Evolutionary conservation across 176 grass and related monocot species (phyloP), one percentile per base, ranked within the genome.

Genomic region (Alloteropsis semialata): DNA sequence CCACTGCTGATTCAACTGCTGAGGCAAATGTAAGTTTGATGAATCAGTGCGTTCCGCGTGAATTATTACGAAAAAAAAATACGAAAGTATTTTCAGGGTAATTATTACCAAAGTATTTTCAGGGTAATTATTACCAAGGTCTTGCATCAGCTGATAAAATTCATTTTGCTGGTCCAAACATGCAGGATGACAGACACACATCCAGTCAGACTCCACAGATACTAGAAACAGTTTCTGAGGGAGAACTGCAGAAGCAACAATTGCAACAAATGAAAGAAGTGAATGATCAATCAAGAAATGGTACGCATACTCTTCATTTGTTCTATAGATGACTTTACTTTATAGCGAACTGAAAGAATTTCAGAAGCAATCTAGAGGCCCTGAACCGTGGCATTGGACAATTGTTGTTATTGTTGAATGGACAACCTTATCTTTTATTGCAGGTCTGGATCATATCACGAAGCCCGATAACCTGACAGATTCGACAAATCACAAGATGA

Each of bases 11-110:
- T 24, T 66, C 34, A 79, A 30, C 27, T 74, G 30, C 28, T 54
- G 56, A 89, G 13, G 32, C 36, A 69, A n/a, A 57, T 79, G 89
- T 94, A 89, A 82, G 84, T 87, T 81, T 82, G 22, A 77, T 19
- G 77, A 65, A 44, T 17, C 49, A 50, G 24, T 44, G 19, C 55
- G 56, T 43, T 18, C 18, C 62, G 38, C 27, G 34, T 76, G 32
- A 85, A 69, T 24, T 19, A 45, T 62, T 70, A n/a, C 59, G 9
- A 13, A 57, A 57, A 24, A 4, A 25, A 11, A 24, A 11, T 56
- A n/a, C n/a, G n/a, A n/a, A n/a, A n/a, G n/a, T n/a, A n/a, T n/a
- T n/a, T n/a, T n/a, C n/a, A n/a, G n/a, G n/a, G n/a, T n/a, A n/a
- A n/a, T n/a, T n/a, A n/a, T 56, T 56, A 25, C 10, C 2, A 56